Evolutionary conservation across 768 basidiomycete genomes (phyloP).

Genomic region (Neoboletus brunneissimus): DNA sequence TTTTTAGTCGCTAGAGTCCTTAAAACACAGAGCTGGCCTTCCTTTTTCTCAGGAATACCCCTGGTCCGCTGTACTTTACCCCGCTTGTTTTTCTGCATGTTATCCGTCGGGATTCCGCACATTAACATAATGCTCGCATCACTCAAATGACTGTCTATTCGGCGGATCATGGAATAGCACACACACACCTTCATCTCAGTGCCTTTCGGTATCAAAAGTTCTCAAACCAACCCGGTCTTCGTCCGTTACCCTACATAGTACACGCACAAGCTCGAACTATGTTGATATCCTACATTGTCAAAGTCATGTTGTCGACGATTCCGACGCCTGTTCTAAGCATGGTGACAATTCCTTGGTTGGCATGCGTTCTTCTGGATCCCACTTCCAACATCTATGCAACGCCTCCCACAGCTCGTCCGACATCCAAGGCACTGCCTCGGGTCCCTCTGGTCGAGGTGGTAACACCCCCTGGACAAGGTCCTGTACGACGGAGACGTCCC

Average conservation of each 20-base stretch:
- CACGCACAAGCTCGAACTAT: not conserved
- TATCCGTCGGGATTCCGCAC: slow-evolving; percentile 36
- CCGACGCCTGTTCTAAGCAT: slow-evolving; percentile 12
- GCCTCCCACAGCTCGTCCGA: slow-evolving; percentile 48
- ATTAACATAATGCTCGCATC: slow-evolving; percentile 40
- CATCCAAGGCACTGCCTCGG: slow-evolving; percentile 36
- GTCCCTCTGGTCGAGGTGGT: slow-evolving; percentile 44
- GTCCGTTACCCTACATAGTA: slow-evolving; percentile 2
- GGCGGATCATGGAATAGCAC: slow-evolving; percentile 7
- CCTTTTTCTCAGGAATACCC: slow-evolving; percentile 35
- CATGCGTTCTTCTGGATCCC: slow-evolving; percentile 38
- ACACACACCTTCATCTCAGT: not conserved
- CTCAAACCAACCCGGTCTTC: not conserved
- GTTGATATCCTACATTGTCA: not conserved
- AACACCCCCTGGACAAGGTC: slow-evolving; percentile 39
- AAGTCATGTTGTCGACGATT: not conserved
- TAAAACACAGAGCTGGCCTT: slow-evolving; percentile 38
- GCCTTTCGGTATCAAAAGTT: not conserved
- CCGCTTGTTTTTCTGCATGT: slow-evolving; percentile 32
- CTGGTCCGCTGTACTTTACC: slow-evolving; percentile 43
- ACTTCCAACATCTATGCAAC: slow-evolving; percentile 48
- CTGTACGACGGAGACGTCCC: slow-evolving; percentile 50
- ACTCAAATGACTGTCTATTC: slow-evolving; percentile 25
- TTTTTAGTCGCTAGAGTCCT: slow-evolving; percentile 29
- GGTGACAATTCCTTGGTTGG: slow-evolving; percentile 36